These are phyloP conservation scores for Verticillium nonalfalfae DNA, from an alignment of 2,329 filamentous ascomycete genomes.

Conservation along the genomic window DNA sequence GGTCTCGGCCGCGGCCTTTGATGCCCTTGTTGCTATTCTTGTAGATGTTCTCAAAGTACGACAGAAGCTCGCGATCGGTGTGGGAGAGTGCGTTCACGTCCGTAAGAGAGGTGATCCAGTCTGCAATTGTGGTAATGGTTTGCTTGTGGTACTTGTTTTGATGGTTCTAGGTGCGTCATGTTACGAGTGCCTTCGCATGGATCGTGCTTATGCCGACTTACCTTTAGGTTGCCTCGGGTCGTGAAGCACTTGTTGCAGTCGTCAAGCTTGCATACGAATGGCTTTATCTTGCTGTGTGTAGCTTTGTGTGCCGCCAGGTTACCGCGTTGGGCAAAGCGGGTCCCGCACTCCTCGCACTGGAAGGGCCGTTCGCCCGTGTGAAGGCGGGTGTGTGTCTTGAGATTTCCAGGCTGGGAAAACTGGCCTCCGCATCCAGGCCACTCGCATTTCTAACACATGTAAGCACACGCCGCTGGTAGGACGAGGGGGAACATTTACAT, in stretches of 20 bases:
- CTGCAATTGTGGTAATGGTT: slow-evolving; percentile 62
- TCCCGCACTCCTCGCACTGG: slow-evolving; percentile 71
- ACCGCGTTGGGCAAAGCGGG: slow-evolving; percentile 77
- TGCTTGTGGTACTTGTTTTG: slow-evolving; percentile 87
- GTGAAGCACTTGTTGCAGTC: slow-evolving; percentile 84
- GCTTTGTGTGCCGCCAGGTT: slow-evolving; percentile 80
- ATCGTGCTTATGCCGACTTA: slow-evolving; percentile 26
- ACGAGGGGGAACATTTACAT: slow-evolving; percentile 50
- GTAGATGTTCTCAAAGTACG: slow-evolving; percentile 83
- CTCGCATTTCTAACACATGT: slow-evolving; percentile 53
- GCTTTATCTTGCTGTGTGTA: slow-evolving; percentile 71
- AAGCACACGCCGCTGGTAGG: slow-evolving; percentile 12
- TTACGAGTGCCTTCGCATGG: no score
- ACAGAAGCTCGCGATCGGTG: slow-evolving; percentile 68
- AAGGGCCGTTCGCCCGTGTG: no score
- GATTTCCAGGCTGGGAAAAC: slow-evolving; percentile 87
- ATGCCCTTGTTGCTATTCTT: slow-evolving; percentile 99
- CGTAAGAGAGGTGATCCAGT: slow-evolving; percentile 59
- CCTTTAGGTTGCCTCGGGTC: slow-evolving; percentile 90
- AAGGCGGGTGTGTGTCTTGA: no score
- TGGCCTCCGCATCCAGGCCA: slow-evolving; percentile 66
- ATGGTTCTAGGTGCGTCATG: slow-evolving; percentile 69
- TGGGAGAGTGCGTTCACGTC: slow-evolving; percentile 58
- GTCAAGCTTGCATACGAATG: slow-evolving; percentile 75
- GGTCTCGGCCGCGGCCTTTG: slow-evolving; percentile 86